These are phyloP conservation scores for Acmispon strigosus DNA, from an alignment of 306 rosid species.

Conservation along the genomic window DNA sequence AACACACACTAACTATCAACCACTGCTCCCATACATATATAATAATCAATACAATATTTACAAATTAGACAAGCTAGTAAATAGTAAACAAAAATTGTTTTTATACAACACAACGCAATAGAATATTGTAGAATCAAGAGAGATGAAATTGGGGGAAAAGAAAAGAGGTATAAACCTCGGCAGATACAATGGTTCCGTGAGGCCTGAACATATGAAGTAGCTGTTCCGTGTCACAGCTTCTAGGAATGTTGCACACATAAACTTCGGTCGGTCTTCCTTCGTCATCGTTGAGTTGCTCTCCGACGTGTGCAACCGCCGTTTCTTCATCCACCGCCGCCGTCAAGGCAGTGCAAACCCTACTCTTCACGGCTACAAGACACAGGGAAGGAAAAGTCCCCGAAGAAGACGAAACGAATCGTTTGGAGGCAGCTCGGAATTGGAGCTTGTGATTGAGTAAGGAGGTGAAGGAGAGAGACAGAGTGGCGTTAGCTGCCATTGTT, in stretches of 20 bases:
- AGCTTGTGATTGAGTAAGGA: background rate
- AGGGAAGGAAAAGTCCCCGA: background rate
- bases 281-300: conserved; percentile 8
- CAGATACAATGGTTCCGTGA: conserved; percentile 46
- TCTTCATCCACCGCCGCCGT: conserved; percentile 28
- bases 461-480: background rate
- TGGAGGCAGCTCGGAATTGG: background rate
- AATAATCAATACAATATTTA: background rate
- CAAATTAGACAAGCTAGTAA: background rate
- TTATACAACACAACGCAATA: too few relatives aligned
- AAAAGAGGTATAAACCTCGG: conserved; percentile 33
- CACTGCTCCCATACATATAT: too few relatives aligned
- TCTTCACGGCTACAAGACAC: too few relatives aligned
- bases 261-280: conserved; percentile 38
- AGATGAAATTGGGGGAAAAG: background rate
- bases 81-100: too few relatives aligned
- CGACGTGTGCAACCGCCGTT: background rate
- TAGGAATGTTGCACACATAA: conserved; percentile 63
- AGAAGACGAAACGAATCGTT: background rate
- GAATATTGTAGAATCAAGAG: background rate
- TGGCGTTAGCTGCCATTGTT: background rate
- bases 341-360: background rate
- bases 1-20: too few relatives aligned
- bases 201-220: conserved; percentile 48
- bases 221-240: conserved; percentile 43